These are phyloP conservation scores for Didymella exigua DNA, from an alignment of 2,329 filamentous ascomycete genomes.

Conservation along the genomic window DNA sequence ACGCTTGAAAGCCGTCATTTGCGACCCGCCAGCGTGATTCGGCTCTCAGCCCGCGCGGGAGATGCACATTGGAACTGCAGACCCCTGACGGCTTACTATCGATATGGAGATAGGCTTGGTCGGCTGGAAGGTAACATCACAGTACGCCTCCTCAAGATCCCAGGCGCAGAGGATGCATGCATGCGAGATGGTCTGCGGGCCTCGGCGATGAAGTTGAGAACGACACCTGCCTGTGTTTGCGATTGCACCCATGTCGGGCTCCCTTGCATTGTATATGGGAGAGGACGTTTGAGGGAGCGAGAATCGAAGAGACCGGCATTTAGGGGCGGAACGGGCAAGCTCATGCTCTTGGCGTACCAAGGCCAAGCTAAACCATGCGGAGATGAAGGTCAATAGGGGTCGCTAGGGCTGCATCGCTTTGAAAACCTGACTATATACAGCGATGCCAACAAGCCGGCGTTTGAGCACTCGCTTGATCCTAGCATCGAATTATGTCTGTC, in stretches of 20 bases:
- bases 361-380: constrained; percentile 16
- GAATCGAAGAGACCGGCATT: constrained; percentile 4
- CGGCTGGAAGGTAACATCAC: constrained; percentile 7
- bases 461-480: constrained; percentile 12
- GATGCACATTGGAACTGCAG: constrained; percentile 7
- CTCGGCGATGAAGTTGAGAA: neutral
- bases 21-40: neutral
- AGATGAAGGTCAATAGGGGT: constrained; percentile 19
- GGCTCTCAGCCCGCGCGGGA: constrained; percentile 7
- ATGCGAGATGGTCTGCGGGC: neutral
- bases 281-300: constrained; percentile 5
- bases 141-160: neutral
- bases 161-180: neutral
- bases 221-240: constrained; percentile 10
- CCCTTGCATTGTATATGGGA: constrained; percentile 3
- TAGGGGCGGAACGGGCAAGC: constrained; percentile 10
- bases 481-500: constrained; percentile 7
- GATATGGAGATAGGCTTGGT: constrained; percentile 6
- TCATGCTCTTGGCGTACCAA: constrained; percentile 9
- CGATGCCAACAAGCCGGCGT: constrained; percentile 7
- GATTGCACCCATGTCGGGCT: neutral
- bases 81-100: constrained; percentile 10
- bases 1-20: neutral
- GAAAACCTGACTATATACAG: neutral
- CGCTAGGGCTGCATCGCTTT: constrained; percentile 2